Base-by-base conservation (phyloP, 352 stramenopile genomes). In the Phytophthora parvispora region DNA sequence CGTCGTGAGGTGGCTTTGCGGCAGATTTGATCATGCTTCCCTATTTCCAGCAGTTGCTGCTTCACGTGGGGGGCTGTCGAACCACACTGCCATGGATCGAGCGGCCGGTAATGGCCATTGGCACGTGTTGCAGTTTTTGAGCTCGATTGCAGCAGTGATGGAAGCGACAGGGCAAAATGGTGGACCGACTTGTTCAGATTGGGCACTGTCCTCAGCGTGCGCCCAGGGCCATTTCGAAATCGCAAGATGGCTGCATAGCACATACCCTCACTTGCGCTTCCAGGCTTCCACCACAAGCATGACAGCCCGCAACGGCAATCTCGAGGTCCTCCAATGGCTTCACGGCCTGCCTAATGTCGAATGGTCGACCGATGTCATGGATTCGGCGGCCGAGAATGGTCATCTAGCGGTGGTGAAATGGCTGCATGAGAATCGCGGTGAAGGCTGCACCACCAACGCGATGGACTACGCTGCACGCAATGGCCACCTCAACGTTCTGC, bases 321-420 rank as follows among this genome's bases (percentile, higher is more conserved):
- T 69, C 31, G 9, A 64, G 7, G 48, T 54, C 22, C 15, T 64
- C 6, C 53, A 69, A 59, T 69, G 62, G 62, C 53, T 69, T 43
- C 62, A 64, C 18, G 8, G 28, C 12, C 28, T 45, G 27, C n/a
- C 49, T 15, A 42, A 54, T 7, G 20, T 53, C 3, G 48, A 60
- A 29, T 67, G 60, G 60, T 61, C 43, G 16, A 64, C 38, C 36
- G 42, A 58, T 28, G 27, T 31, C 10, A 71, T 60, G 63, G 63
- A 65, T 32, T 31, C 49, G 5, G 36, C 28, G 20, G 54, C 53
- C 16, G 53, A 48, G 42, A 34, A 36, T 12, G 27, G 36, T 1
- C 53, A 60, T 49, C 36, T 60, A 12, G 53, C 20, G 8, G 24
- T 49, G 22, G 53, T 60, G 24, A 48, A 49, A 48, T 49, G 53